Percentiles rank a stretch among this genome's conserved stretches.
phyloP scores from a whole-genome alignment of 164 flowering plant genomes.

The Sedum album region DNA sequence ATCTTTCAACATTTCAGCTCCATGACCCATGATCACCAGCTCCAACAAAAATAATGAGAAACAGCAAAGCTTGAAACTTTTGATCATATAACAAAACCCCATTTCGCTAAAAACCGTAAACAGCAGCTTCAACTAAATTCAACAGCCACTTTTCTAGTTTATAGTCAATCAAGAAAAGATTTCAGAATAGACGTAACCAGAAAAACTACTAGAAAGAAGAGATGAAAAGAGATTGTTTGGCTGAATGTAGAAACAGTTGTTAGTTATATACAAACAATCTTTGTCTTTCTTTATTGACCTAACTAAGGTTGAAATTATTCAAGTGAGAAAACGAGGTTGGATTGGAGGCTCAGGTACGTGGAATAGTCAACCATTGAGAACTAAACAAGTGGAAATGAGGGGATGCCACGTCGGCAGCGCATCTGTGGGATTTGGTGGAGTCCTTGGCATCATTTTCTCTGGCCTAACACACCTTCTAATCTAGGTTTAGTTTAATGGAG shows the following conservation, averaged over 20 bases:
- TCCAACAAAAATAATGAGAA: not conserved
- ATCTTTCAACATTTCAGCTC: slow-evolving; percentile 23
- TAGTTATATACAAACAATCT: not conserved
- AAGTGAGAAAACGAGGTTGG: not conserved
- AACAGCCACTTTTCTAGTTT: not conserved
- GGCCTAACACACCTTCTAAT: slow-evolving; percentile 2
- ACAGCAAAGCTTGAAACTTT: not conserved
- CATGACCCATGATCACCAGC: not conserved
- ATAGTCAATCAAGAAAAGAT: not conserved
- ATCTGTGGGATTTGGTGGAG: not conserved
- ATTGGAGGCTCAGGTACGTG: not conserved
- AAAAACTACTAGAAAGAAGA: not conserved
- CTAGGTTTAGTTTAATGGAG: not conserved
- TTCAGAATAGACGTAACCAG: not conserved
- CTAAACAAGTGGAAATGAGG: not conserved
- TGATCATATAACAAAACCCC: not conserved
- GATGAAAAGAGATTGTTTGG: not conserved
- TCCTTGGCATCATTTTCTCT: not conserved
- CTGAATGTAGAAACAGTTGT: slow-evolving; percentile 6
- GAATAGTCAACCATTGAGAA: slow-evolving; percentile 1
- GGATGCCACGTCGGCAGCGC: not conserved
- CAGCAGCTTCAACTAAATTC: not conserved
- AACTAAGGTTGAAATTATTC: slow-evolving; percentile 5
- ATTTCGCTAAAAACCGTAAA: not conserved
- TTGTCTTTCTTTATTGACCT: slow-evolving; percentile 3